phyloP scores from a whole-genome alignment of 140 eudicot genomes.

The Stevia rebaudiana region DNA sequence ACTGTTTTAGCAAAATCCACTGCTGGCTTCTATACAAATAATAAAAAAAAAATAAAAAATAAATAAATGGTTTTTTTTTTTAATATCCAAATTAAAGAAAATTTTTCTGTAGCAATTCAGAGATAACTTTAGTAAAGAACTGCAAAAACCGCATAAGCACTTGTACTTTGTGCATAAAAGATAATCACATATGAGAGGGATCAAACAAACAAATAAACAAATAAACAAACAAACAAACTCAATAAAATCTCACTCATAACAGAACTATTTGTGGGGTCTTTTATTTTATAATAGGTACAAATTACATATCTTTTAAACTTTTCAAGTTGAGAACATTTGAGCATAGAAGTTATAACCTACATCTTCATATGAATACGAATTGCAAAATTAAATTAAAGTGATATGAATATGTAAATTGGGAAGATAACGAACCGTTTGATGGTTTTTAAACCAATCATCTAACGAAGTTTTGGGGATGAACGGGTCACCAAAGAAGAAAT shows the following conservation, averaged over 20 bases:
- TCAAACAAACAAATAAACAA: too few species aligned
- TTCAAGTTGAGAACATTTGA: not conserved
- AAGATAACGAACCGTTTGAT: slow-evolving; percentile 51
- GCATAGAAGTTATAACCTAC: not conserved
- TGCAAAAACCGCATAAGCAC: too few species aligned
- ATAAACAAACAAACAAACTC: too few species aligned
- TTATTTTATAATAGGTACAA: not conserved
- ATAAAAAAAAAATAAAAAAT: too few species aligned
- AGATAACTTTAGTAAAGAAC: too few species aligned
- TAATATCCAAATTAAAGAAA: not conserved
- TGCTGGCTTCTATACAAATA: slow-evolving; percentile 19
- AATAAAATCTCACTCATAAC: not conserved
- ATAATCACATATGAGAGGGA: too few species aligned
- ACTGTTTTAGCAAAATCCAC: slow-evolving; percentile 41
- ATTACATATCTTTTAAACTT: not conserved
- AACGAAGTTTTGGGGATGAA: slow-evolving; percentile 22
- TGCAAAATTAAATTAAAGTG: not conserved
- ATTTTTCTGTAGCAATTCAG: not conserved
- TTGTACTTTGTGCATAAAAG: too few species aligned
- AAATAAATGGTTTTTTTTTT: not conserved
- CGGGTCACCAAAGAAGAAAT: slow-evolving; percentile 52
- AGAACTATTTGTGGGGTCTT: not conserved
- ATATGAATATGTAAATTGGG: not conserved
- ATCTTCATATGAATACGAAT: not conserved
- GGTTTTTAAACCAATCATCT: slow-evolving; percentile 47